Evolutionary conservation across 1,284 basidiomycete genomes (phyloP).

Genomic region (Leccinum solheimii): DNA sequence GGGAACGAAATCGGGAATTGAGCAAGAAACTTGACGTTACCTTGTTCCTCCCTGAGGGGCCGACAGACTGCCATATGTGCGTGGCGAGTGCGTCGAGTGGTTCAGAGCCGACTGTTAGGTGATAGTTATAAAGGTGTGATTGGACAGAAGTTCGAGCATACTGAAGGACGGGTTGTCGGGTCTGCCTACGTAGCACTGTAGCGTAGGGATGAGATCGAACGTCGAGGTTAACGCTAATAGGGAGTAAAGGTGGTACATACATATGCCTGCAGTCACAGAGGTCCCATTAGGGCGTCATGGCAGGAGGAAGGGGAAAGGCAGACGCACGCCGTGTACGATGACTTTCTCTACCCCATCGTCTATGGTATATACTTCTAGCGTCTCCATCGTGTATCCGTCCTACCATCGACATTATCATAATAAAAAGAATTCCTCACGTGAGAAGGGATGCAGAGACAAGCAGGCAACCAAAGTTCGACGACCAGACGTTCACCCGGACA

Average conservation of each 20-base stretch:
- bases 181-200: constrained; percentile 61
- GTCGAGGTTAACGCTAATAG: too few relatives aligned
- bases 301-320: background rate
- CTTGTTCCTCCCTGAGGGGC: constrained; percentile 86
- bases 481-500: constrained; percentile 1
- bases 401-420: constrained; percentile 22
- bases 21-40: constrained; percentile 33
- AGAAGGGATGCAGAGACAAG: background rate
- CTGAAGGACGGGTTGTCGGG: constrained; percentile 66
- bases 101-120: constrained; percentile 68
- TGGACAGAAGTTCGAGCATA: constrained; percentile 26
- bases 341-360: constrained; percentile 48
- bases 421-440: background rate
- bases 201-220: background rate
- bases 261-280: constrained; percentile 16
- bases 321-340: constrained; percentile 42
- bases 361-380: constrained; percentile 49
- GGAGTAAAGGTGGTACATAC: constrained; percentile 11
- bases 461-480: background rate
- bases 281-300: background rate
- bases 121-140: background rate
- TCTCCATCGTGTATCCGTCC: constrained; percentile 60
- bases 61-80: constrained; percentile 71
- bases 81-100: constrained; percentile 65
- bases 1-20: background rate